Conservation (phyloP, 192 early-diverging fungal species). For the Gonapodya prolifera region DNA sequence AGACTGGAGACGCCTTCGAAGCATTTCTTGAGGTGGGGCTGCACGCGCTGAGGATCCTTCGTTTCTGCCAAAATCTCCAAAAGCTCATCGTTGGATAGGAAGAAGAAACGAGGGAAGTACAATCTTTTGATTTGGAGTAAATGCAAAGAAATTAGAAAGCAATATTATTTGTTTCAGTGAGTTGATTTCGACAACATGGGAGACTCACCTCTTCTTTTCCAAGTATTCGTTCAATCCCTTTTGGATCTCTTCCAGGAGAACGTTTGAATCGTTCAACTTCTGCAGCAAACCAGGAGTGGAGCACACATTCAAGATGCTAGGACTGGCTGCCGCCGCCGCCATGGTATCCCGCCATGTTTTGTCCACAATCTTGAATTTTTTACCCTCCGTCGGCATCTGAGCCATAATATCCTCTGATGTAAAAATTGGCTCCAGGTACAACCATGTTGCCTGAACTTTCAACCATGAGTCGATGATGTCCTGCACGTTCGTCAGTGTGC, state of each 20-base stretch:
- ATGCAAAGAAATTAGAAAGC: background rate
- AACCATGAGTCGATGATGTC: conserved; percentile 49
- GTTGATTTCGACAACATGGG: too few species aligned
- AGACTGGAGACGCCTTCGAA: conserved; percentile 50
- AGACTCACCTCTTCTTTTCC: conserved; percentile 33
- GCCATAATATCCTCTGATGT: conserved; percentile 51
- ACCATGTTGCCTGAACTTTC: conserved; percentile 47
- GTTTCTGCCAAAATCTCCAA: conserved; percentile 50
- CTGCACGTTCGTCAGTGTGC: conserved; percentile 32
- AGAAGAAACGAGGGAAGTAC: conserved; percentile 48
- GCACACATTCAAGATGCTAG: conserved; percentile 33
- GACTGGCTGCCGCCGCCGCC: conserved; percentile 26
- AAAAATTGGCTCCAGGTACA: conserved; percentile 50
- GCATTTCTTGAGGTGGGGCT: conserved; percentile 49
- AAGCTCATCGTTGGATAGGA: conserved; percentile 53
- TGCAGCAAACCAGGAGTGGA: conserved; percentile 36
- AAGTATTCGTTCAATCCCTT: conserved; percentile 50
- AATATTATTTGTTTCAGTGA: too few species aligned
- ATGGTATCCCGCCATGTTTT: conserved; percentile 52
- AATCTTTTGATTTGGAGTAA: conserved; percentile 11
- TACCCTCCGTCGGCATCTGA: conserved; percentile 49
- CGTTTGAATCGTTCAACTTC: conserved; percentile 38
- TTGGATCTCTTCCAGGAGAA: conserved; percentile 43
- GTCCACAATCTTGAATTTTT: conserved; percentile 40
- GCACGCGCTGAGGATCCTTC: conserved; percentile 38